Base-by-base conservation (phyloP, 495 filamentous ascomycete species). In the Penicillium psychrofluorescens region DNA sequence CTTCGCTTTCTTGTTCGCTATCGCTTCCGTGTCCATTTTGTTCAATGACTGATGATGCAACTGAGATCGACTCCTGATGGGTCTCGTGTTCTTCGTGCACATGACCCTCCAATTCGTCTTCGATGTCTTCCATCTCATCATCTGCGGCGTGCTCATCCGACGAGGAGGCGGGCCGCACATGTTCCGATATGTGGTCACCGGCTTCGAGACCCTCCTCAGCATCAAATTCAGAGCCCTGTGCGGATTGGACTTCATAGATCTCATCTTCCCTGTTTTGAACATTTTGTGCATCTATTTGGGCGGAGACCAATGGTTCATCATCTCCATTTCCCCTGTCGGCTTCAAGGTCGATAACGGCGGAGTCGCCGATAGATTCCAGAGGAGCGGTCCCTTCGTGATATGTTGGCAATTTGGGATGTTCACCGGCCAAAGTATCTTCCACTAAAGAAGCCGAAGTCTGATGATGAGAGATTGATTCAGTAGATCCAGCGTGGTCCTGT, bases 1-100 rank as follows among this genome's bases (percentile, higher is more conserved):
- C 29, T 46, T 40, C 43, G 32, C 45, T 42, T 8, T 52, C 38
- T 35, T 28, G 37, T n/a, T 44, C 47, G 7, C 5, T 13, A 14
- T 41, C 28, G 8, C 4, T 27, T 38, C 22, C 22, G 22, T 22
- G 22, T 4, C 22, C 22, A 22, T 6, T 6, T 22, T 22, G 22
- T 22, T 22, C 22, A 22, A 22, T 22, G 6, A 22, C 22, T 6
- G 22, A 22, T 22, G 22, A 22, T 6, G 22, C 22, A 22, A 22
- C 22, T 22, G 22, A 22, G 22, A 22, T 6, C 22, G 22, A 22
- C 22, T 6, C 22, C 22, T 0, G 2, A 4, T 22, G 22, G 22
- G n/a, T 34, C n/a, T 9, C 32, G 5, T 11, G 2, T 34, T 10
- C 32, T 34, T 34, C 32, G 3, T 10, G 32, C n/a, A 11, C 32